Percentiles rank a stretch among this genome's conserved stretches.
Conservation (phyloP, 2,329 filamentous ascomycete species). For the Metarhizium robertsii region DNA sequence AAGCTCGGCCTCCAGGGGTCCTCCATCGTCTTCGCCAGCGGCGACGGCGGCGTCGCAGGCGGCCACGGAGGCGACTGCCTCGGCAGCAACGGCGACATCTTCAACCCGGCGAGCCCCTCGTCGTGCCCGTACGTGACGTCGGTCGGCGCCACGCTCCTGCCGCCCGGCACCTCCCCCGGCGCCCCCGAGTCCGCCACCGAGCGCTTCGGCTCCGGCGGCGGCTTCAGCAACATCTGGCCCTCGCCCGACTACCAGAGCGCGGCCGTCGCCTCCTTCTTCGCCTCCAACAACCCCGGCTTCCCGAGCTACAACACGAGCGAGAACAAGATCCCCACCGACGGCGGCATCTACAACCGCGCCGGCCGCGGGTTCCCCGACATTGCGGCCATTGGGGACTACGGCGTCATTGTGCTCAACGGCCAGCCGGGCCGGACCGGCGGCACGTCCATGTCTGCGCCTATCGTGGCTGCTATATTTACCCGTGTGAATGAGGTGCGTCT, state of each 20-base stretch:
- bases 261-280: slow-evolving; percentile 17
- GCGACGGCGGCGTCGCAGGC: slow-evolving; percentile 20
- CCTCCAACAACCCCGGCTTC: slow-evolving; percentile 12
- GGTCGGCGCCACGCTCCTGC: slow-evolving; percentile 1
- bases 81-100: slow-evolving; percentile 7
- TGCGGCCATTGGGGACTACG: slow-evolving; percentile 34
- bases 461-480: slow-evolving; percentile 24
- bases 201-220: slow-evolving; percentile 15
- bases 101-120: slow-evolving; percentile 1
- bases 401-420: slow-evolving; percentile 32
- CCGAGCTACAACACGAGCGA: slow-evolving; percentile 22
- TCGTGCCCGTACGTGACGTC: slow-evolving; percentile 3
- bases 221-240: slow-evolving; percentile 25
- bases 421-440: slow-evolving; percentile 34
- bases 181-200: slow-evolving; percentile 9
- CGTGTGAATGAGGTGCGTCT: slow-evolving; percentile 21
- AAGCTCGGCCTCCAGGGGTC: slow-evolving; percentile 45
- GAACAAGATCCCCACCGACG: slow-evolving; percentile 21
- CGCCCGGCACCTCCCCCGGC: neutral
- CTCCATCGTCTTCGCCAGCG: slow-evolving; percentile 34
- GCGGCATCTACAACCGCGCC: slow-evolving; percentile 22
- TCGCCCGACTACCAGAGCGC: slow-evolving; percentile 18
- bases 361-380: slow-evolving; percentile 30
- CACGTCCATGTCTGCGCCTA: slow-evolving; percentile 32
- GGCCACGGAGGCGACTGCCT: slow-evolving; percentile 3